phyloP scores from a whole-genome alignment of 306 rosid genomes.

The Geum urbanum region DNA sequence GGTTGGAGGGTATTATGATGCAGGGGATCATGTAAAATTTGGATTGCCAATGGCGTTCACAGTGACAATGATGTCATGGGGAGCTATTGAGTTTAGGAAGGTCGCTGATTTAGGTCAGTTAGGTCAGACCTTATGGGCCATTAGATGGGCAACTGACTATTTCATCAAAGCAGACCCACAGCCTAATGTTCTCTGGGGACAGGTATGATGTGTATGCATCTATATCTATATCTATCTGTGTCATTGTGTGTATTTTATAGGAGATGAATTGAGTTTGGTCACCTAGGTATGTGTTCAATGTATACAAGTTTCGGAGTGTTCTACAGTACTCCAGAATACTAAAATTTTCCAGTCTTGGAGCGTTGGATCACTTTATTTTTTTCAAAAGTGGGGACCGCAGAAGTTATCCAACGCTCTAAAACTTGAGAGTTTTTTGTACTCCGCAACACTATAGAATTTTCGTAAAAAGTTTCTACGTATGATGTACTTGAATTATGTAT shows the following conservation, averaged over 20 bases:
- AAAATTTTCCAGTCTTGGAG: too few species aligned
- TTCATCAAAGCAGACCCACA: conserved; percentile 75
- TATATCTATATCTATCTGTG: neutral
- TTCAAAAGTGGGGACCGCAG: too few species aligned
- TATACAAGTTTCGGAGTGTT: neutral
- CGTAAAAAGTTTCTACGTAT: too few species aligned
- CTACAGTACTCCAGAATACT: too few species aligned
- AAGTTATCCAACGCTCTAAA: too few species aligned
- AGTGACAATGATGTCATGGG: conserved; percentile 83
- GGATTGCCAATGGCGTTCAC: conserved; percentile 87
- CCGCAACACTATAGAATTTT: too few species aligned
- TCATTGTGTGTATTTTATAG: neutral
- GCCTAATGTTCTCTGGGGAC: conserved; percentile 85
- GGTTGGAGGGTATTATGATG: conserved; percentile 94
- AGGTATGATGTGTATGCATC: conserved; percentile 32
- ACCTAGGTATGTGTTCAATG: neutral
- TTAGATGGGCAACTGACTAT: conserved; percentile 85
- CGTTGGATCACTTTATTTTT: too few species aligned
- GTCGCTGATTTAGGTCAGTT: conserved; percentile 50
- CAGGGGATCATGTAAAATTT: conserved; percentile 91
- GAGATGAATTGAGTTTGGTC: conserved; percentile 17
- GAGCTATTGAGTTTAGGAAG: conserved; percentile 61
- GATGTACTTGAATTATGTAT: too few species aligned
- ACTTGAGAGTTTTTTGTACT: too few species aligned
- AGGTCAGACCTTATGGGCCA: conserved; percentile 58